Evolutionary conservation across 805 yeast species (phyloP).

Genomic region (Nakazawaea ambrosiae): DNA sequence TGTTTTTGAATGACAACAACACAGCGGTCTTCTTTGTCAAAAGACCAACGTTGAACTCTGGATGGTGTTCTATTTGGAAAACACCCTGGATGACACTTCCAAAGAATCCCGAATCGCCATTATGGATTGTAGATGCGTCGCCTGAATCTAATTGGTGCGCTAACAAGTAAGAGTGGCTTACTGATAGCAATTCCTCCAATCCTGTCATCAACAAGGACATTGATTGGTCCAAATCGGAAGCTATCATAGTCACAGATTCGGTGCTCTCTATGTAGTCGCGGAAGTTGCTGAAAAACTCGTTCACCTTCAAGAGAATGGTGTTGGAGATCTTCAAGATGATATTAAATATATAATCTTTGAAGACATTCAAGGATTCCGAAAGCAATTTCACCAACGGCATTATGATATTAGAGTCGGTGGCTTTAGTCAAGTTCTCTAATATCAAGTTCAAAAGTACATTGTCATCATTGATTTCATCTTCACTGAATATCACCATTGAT

Average conservation of each 20-base stretch:
- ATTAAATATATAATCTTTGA: slow-evolving; percentile 46
- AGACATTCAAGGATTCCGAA: slow-evolving; percentile 42
- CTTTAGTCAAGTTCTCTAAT: slow-evolving; percentile 38
- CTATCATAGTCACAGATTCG: neutral
- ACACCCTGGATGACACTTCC: slow-evolving; percentile 74
- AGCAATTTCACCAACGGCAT: slow-evolving; percentile 45
- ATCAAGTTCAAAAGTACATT: slow-evolving; percentile 34
- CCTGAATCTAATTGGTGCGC: slow-evolving; percentile 11
- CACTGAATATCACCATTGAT: slow-evolving; percentile 23
- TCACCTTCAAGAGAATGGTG: slow-evolving; percentile 36
- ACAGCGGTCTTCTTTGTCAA: slow-evolving; percentile 47
- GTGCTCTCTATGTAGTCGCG: slow-evolving; percentile 12
- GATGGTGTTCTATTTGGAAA: slow-evolving; percentile 63
- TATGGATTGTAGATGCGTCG: slow-evolving; percentile 7
- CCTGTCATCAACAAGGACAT: slow-evolving; percentile 45
- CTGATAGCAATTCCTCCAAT: slow-evolving; percentile 55
- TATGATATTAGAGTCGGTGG: slow-evolving; percentile 34
- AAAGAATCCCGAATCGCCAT: slow-evolving; percentile 46
- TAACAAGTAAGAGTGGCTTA: slow-evolving; percentile 48
- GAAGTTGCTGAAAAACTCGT: slow-evolving; percentile 23
- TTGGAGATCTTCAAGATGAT: slow-evolving; percentile 49
- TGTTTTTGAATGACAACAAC: slow-evolving; percentile 56
- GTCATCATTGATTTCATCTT: slow-evolving; percentile 23
- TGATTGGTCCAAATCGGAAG: slow-evolving; percentile 35
- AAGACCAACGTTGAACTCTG: slow-evolving; percentile 39